Base-by-base conservation (phyloP, 345 rosid species). In the Atalantia buxifolia region DNA sequence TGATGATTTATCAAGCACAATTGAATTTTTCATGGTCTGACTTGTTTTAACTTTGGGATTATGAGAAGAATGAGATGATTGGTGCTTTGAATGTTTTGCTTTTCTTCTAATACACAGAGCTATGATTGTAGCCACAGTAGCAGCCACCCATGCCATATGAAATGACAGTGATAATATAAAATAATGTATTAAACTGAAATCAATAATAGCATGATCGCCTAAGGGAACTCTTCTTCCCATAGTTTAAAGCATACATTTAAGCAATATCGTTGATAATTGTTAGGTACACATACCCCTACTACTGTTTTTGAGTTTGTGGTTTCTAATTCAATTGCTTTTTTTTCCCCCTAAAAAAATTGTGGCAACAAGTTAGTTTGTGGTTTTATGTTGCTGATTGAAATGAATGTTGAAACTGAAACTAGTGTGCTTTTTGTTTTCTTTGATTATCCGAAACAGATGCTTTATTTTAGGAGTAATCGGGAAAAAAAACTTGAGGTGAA, bases 141-240 rank as follows among this genome's bases (percentile, higher is more conserved):
- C 69, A 2, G 81, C 86, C 81, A 87, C 82, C 24, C 76, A 76
- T 13, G 81, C 80, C 19, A 72, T 36, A 14, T 83, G n/a, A 57
- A 87, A 48, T 30, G 80, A 79, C 1, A 80, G 56, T 0, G 84
- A 80, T n/a, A 80, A 7, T 28, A 74, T 24, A 14, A 45, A 45
- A 45, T 13, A 72, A 62, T 84, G 79, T 13, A 69, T 2, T 1
- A 78, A 38, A 9, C 38, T 28, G 10, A 36, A 6, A 60, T 6
- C 25, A 4, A 27, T 38, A 55, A 3, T 21, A 18, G 62, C 27
- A 63, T 78, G 59, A 61, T 76, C 77, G 36, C 31, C 76, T 40
- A 42, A 4, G 22, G 84, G 83, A 69, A 80, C 27, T 56, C 69
- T 84, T 78, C 92, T 87, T 77, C 88, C 88, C 86, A 83, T 86